Percentiles rank a stretch among this genome's conserved stretches.
phyloP scores from a whole-genome alignment of 495 filamentous ascomycete species.

The Trypethelium eluteriae region DNA sequence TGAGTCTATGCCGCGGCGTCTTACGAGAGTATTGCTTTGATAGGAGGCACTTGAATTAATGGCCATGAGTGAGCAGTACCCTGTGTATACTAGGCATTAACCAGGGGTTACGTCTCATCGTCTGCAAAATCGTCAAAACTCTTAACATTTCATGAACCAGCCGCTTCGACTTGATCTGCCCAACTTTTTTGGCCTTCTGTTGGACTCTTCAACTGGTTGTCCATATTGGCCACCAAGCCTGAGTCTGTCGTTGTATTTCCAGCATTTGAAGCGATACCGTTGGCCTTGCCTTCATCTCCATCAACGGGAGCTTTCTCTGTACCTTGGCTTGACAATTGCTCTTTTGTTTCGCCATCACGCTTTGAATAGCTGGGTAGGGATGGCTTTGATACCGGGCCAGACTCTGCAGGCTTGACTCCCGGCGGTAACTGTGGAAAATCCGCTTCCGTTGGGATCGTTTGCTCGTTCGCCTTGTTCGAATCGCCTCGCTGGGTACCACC shows the following conservation, averaged over 20 bases:
- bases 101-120: too few relatives aligned
- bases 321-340: neutral
- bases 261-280: neutral
- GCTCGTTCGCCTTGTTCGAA: conserved; percentile 10
- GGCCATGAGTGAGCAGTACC: neutral
- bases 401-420: conserved; percentile 7
- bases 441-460: conserved; percentile 20
- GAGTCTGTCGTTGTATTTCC: neutral
- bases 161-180: conserved; percentile 27
- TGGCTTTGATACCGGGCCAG: conserved; percentile 5
- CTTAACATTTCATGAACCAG: neutral
- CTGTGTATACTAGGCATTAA: too few relatives aligned
- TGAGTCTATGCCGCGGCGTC: neutral
- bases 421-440: conserved; percentile 31
- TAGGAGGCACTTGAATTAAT: neutral
- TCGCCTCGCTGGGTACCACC: conserved; percentile 19
- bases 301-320: neutral
- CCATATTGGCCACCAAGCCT: neutral
- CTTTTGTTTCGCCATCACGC: neutral
- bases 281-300: neutral
- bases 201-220: conserved; percentile 6
- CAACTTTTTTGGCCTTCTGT: conserved; percentile 12
- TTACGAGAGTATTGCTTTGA: neutral
- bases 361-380: neutral
- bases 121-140: neutral